Evolutionary conservation across 2,329 filamentous ascomycete species (phyloP).

Genomic region (Alternaria conjuncta): DNA sequence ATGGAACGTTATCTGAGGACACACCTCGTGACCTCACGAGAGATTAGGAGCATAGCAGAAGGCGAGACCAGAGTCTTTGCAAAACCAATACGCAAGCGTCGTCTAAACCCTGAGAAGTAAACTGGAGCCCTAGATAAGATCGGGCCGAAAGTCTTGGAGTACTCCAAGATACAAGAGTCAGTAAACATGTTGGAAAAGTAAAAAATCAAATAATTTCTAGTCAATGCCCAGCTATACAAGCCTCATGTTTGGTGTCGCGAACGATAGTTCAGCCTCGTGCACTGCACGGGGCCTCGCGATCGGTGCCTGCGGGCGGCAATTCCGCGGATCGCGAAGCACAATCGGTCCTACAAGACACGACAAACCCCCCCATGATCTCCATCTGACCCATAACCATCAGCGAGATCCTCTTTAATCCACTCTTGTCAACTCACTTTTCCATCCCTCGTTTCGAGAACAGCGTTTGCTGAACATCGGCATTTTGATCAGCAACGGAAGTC

Average conservation of each 20-base stretch:
- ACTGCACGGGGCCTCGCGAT: neutral
- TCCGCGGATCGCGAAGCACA: conserved; percentile 7
- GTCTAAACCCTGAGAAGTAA: neutral
- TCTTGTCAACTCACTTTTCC: neutral
- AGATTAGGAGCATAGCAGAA: neutral
- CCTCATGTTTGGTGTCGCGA: neutral
- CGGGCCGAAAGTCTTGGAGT: neutral
- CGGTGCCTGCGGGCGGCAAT: neutral
- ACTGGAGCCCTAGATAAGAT: neutral
- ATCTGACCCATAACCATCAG: neutral
- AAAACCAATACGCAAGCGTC: neutral
- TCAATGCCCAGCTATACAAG: neutral
- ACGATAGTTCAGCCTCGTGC: neutral
- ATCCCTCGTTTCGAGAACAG: neutral
- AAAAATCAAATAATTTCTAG: neutral
- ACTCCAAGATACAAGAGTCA: neutral
- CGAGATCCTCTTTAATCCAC: conserved; percentile 1
- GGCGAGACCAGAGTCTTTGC: neutral
- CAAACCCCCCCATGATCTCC: neutral
- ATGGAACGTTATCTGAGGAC: neutral
- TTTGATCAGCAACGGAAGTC: conserved; percentile 1
- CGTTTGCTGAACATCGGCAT: neutral
- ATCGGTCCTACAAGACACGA: conserved; percentile 10
- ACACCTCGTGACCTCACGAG: neutral
- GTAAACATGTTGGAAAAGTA: neutral